phyloP scores from a whole-genome alignment of 495 filamentous ascomycete species.

The Talaromyces thailandensis region DNA sequence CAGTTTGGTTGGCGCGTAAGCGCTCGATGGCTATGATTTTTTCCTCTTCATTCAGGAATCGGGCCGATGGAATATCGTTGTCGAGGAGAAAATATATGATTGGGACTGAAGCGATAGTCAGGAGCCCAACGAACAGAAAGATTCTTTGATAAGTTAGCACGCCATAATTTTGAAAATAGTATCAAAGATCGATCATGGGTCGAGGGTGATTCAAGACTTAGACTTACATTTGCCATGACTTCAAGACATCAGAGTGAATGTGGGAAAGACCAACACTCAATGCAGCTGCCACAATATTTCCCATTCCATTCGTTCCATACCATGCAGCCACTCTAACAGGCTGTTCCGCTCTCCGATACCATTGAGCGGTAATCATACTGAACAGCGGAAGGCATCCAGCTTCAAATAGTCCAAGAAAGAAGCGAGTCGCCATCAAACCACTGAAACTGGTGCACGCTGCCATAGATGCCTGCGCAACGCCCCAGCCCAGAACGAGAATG shows the following conservation, averaged over 20 bases:
- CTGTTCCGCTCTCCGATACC: slow-evolving; percentile 42
- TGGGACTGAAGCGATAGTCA: slow-evolving; percentile 35
- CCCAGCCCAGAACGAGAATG: slow-evolving; percentile 42
- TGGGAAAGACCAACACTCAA: slow-evolving; percentile 44
- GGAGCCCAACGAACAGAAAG: slow-evolving; percentile 36
- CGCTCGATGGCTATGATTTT: slow-evolving; percentile 51
- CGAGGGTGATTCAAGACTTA: background rate
- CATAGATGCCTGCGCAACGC: slow-evolving; percentile 37
- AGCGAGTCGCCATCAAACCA: slow-evolving; percentile 35
- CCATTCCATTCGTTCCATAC: slow-evolving; percentile 41
- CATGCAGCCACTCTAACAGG: slow-evolving; percentile 38
- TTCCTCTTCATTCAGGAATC: slow-evolving; percentile 51
- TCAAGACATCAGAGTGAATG: slow-evolving; percentile 38
- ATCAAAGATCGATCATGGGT: too few species aligned
- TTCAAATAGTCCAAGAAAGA: slow-evolving; percentile 41
- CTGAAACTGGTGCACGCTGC: slow-evolving; percentile 33
- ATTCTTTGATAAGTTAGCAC: slow-evolving; percentile 18
- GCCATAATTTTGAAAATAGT: too few species aligned
- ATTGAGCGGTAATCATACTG: slow-evolving; percentile 38
- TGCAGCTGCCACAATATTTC: slow-evolving; percentile 36
- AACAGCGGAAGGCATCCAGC: slow-evolving; percentile 54
- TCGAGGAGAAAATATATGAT: slow-evolving; percentile 37
- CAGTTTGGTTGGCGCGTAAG: slow-evolving; percentile 54
- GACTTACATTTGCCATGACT: slow-evolving; percentile 54
- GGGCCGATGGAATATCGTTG: slow-evolving; percentile 42